Conservation (phyloP, 768 basidiomycete genomes). For the Cyclocybe aegerita region DNA sequence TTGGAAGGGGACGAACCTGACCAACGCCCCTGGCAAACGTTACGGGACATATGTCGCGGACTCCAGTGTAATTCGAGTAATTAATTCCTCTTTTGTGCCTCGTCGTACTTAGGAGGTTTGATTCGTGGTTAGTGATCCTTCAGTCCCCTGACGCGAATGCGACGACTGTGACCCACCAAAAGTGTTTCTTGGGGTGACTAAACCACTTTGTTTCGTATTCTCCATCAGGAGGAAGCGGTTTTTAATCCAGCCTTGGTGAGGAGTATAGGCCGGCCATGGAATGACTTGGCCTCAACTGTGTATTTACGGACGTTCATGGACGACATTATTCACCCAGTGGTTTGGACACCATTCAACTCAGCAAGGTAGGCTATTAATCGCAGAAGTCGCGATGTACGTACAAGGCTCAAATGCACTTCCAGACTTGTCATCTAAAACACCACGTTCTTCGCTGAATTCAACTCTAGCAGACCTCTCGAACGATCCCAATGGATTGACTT, state of each 20-base stretch:
- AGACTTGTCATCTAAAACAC: conserved; percentile 51
- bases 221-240: no score
- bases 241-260: no score
- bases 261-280: conserved; percentile 55
- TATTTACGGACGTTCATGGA: conserved; percentile 61
- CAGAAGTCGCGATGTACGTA: not conserved
- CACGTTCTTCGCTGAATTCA: conserved; percentile 58
- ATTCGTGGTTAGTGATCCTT: not conserved
- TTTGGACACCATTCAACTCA: conserved; percentile 49
- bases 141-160: conserved; percentile 62
- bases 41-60: conserved; percentile 59
- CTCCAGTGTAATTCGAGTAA: conserved; percentile 54
- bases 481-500: conserved; percentile 57
- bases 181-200: conserved; percentile 49
- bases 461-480: conserved; percentile 55
- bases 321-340: conserved; percentile 46
- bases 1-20: conserved; percentile 60
- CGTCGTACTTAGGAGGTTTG: not conserved
- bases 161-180: conserved; percentile 39
- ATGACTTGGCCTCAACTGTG: conserved; percentile 53
- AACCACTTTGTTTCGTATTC: not conserved
- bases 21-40: conserved; percentile 46
- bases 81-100: not conserved
- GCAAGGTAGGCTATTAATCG: conserved; percentile 28
- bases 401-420: not conserved